Evolutionary conservation across 441 rosid species (phyloP).

Genomic region (Eruca vesicaria): DNA sequence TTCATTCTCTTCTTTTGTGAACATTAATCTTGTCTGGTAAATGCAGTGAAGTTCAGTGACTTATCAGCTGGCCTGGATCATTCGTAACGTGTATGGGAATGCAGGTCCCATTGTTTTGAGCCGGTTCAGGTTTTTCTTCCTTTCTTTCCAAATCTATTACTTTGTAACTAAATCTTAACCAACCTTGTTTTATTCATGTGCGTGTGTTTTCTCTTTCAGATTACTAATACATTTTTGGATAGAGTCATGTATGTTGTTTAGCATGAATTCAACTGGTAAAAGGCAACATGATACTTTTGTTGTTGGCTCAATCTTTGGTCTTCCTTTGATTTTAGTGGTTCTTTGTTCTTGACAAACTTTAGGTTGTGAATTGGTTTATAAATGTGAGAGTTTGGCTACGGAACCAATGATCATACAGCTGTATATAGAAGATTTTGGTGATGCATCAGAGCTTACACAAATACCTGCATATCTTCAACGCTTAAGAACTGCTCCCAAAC

Average conservation of each 20-base stretch:
- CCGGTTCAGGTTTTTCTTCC: slow-evolving; percentile 72
- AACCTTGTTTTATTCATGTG: not conserved
- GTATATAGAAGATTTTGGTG: too few species aligned
- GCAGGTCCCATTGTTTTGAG: slow-evolving; percentile 87
- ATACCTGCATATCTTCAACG: slow-evolving; percentile 26
- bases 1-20: not conserved
- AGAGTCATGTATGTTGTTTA: slow-evolving; percentile 87
- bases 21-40: slow-evolving; percentile 48
- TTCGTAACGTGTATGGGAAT: slow-evolving; percentile 88
- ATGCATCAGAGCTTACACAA: too few species aligned
- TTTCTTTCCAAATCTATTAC: not conserved
- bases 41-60: slow-evolving; percentile 87
- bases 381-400: too few species aligned
- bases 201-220: slow-evolving; percentile 36
- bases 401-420: too few species aligned
- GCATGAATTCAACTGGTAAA: too few species aligned
- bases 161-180: not conserved
- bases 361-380: too few species aligned
- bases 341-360: too few species aligned
- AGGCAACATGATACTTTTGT: too few species aligned
- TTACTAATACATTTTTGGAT: slow-evolving; percentile 73
- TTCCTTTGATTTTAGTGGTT: too few species aligned
- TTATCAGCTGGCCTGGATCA: slow-evolving; percentile 85
- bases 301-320: too few species aligned
- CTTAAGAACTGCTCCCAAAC: slow-evolving; percentile 59